Conservation (phyloP, 2,329 filamentous ascomycete species). For the Aciculosporium take region DNA sequence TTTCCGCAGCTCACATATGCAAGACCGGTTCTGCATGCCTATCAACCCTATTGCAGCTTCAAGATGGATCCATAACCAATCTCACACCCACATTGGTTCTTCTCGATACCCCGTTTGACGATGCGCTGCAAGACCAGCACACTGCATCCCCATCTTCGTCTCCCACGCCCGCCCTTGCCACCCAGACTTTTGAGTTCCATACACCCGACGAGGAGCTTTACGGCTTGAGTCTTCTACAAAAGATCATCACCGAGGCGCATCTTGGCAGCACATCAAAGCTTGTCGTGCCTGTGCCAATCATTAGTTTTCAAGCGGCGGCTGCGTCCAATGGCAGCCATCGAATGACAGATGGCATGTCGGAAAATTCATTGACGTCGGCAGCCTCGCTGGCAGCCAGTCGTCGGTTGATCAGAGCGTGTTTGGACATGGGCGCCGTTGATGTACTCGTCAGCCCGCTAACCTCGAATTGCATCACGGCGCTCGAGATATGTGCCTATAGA, state of each 20-base stretch:
- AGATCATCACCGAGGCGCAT: conserved; percentile 43
- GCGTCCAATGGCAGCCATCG: conserved; percentile 15
- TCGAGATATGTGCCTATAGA: conserved; percentile 74
- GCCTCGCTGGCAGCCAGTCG: conserved; percentile 18
- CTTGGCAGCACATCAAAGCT: conserved; percentile 41
- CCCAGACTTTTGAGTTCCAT: conserved; percentile 25
- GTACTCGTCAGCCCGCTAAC: conserved; percentile 71
- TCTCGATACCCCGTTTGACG: conserved; percentile 40
- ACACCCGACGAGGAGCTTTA: conserved; percentile 36
- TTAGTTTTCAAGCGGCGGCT: conserved; percentile 25
- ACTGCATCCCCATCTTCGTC: conserved; percentile 27
- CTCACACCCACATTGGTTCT: conserved; percentile 43
- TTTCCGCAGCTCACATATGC: conserved; percentile 36
- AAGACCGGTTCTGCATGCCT: conserved; percentile 39
- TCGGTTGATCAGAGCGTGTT: conserved; percentile 49
- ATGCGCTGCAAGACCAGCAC: conserved; percentile 24
- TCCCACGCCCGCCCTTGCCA: conserved; percentile 24
- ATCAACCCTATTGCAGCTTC: conserved; percentile 36
- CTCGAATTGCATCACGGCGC: conserved; percentile 55
- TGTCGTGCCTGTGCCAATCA: conserved; percentile 40
- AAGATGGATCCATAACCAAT: conserved; percentile 36
- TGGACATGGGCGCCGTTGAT: conserved; percentile 78
- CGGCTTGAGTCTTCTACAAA: conserved; percentile 39
- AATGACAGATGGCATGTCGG: conserved; percentile 25
- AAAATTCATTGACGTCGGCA: conserved; percentile 17